phyloP scores from a whole-genome alignment of 257 asterid genomes.

The Linaria vulgaris region DNA sequence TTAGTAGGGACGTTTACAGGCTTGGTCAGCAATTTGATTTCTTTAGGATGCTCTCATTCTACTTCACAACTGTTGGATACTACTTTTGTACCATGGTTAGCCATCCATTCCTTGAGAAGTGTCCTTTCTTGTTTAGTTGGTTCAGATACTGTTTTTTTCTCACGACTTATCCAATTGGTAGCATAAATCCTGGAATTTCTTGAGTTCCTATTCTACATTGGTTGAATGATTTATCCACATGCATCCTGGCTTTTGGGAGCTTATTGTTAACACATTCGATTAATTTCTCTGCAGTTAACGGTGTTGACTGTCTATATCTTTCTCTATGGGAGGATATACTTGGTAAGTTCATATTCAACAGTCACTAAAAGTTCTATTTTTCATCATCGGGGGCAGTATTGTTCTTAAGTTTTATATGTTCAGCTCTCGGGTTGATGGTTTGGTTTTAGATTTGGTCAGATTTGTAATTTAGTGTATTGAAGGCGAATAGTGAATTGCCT shows the following conservation, averaged over 20 bases:
- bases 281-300: constrained; percentile 74
- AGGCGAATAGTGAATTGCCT: too few species aligned
- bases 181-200: too few species aligned
- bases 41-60: constrained; percentile 94
- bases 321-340: constrained; percentile 91
- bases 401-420: constrained; percentile 15
- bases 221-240: constrained; percentile 14
- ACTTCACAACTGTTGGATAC: constrained; percentile 95
- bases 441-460: too few species aligned
- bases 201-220: background rate
- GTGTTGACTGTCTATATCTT: constrained; percentile 83
- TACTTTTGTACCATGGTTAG: constrained; percentile 97
- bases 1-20: constrained; percentile 93
- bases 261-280: constrained; percentile 14
- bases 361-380: constrained; percentile 13
- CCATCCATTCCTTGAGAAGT: constrained; percentile 21
- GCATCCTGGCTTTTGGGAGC: constrained; percentile 15
- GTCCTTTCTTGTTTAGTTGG: constrained; percentile 19
- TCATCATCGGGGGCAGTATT: constrained; percentile 3
- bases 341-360: constrained; percentile 81
- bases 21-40: constrained; percentile 98
- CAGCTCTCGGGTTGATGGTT: constrained; percentile 13
- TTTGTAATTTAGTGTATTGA: too few species aligned
- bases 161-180: constrained; percentile 2
- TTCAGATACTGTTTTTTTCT: constrained; percentile 2